These are phyloP conservation scores for Aegilops speltoides DNA, from an alignment of 176 grass and related monocot species.

Conservation along the genomic window DNA sequence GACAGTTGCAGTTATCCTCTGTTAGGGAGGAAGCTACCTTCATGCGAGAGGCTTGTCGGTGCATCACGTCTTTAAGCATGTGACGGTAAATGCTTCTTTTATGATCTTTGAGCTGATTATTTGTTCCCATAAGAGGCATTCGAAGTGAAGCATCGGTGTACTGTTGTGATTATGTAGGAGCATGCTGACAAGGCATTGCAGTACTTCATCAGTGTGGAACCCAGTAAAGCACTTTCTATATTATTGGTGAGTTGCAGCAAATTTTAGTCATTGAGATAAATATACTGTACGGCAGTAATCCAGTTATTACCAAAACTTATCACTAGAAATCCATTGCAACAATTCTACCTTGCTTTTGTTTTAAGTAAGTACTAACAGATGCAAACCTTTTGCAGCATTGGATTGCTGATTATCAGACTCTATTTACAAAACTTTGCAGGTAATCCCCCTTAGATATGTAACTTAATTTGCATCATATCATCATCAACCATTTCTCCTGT, in stretches of 20 bases:
- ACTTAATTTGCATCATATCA: not conserved
- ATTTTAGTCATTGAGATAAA: not conserved
- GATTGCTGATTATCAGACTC: conserved; percentile 76
- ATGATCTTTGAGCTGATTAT: conserved; percentile 14
- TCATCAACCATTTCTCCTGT: conserved; percentile 16
- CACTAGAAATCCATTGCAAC: not conserved
- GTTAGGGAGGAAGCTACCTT: conserved; percentile 82
- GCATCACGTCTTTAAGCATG: conserved; percentile 87
- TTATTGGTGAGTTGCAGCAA: conserved; percentile 61
- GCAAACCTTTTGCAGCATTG: conserved; percentile 59
- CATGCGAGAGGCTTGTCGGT: conserved; percentile 76
- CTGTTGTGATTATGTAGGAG: conserved; percentile 64
- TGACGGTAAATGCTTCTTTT: conserved; percentile 60
- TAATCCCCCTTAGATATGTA: conserved; percentile 30
- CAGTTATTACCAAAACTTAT: not conserved
- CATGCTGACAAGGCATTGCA: conserved; percentile 87
- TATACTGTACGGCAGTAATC: not conserved
- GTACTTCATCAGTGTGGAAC: conserved; percentile 79
- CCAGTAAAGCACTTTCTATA: conserved; percentile 61
- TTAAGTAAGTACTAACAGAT: conserved; percentile 27
- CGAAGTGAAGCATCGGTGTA: not conserved
- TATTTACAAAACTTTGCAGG: conserved; percentile 91
- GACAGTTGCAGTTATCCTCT: conserved; percentile 32
- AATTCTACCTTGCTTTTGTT: not conserved
- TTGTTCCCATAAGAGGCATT: not conserved